Evolutionary conservation across 2,329 filamentous ascomycete genomes (phyloP).

Genomic region (Talaromyces albobiverticillius): DNA sequence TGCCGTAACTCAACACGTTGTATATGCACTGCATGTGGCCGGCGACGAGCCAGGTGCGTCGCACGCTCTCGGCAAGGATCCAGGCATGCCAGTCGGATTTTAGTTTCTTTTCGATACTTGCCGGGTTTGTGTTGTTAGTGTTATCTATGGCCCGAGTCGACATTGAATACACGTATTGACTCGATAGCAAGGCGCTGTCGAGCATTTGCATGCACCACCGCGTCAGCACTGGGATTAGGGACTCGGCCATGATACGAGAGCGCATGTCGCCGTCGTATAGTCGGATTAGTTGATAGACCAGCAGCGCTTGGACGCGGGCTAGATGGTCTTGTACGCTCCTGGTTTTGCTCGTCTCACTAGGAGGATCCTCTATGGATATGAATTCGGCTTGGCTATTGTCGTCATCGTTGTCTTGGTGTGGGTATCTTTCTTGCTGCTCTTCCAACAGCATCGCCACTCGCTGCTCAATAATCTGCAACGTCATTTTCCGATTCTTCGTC

Average conservation of each 20-base stretch:
- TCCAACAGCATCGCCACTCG: constrained; percentile 7
- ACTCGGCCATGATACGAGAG: constrained; percentile 9
- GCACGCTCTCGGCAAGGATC: constrained; percentile 15
- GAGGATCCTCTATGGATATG: not conserved
- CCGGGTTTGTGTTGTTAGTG: not conserved
- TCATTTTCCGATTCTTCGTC: not conserved
- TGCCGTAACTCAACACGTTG: constrained; percentile 1
- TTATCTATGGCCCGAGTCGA: not conserved
- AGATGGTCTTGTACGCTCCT: constrained; percentile 10
- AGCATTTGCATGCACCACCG: constrained; percentile 11
- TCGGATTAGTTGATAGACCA: constrained; percentile 12
- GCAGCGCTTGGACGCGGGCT: constrained; percentile 13
- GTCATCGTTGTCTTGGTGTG: not conserved
- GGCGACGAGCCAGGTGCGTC: constrained; percentile 14
- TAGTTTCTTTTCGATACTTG: constrained; percentile 5
- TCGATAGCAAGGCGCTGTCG: constrained; percentile 13
- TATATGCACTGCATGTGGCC: constrained; percentile 15
- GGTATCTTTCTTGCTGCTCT: constrained; percentile 2
- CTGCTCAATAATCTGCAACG: constrained; percentile 3
- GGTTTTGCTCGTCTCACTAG: not conserved
- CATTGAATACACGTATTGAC: constrained; percentile 9
- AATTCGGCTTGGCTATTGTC: too few species aligned
- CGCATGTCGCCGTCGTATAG: constrained; percentile 5
- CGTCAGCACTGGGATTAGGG: constrained; percentile 2
- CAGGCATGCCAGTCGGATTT: constrained; percentile 12